Base-by-base conservation (phyloP, 2,329 filamentous ascomycete species). In the Aspergillus persii region DNA sequence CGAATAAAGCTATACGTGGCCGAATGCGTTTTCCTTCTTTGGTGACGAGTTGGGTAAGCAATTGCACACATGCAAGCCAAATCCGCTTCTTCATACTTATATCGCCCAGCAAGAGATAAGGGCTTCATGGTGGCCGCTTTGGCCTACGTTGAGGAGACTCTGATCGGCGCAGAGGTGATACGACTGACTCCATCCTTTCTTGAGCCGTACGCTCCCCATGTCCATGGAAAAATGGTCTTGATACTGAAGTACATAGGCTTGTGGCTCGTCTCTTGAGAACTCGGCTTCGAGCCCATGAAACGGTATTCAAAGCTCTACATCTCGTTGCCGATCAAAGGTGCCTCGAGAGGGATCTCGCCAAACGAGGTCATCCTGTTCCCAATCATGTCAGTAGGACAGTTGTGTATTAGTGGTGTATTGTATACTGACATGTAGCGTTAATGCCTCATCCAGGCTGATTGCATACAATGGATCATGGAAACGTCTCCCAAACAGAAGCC, bases 401-500 rank as follows among this genome's bases (percentile, higher is more conserved):
- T 23, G 18, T 23, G 18, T 23, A 23, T 23, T 23, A 23, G 18
- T 23, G 18, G 18, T 23, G 18, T 23, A 23, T 23, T 23, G 18
- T 23, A 23, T 23, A 23, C 2, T n/a, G 36, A 23, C 18, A 23
- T 46, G 8, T 18, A 46, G 15, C 4, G 4, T 12, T 15, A 36
- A 9, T 36, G 33, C 4, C 4, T 15, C 18, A 23, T 23, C 18
- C 18, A 54, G 52, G 27, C 26, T 11, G 52, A 54, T 30, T 54
- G 52, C 18, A 54, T 54, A 8, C 36, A 54, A 15, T 54, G 52
- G 52, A 44, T 54, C 3, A 26, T 54, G 11, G 52, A 54, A 12
- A 54, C 7, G 3, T 54, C 36, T 3, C 23, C 52, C 9, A 36
- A 2, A 23, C 18, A 54, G 18, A 15, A 26, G 1, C 23, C 33